Conservation (phyloP, 805 yeast genomes). For the Ogataea nitratoaversa region DNA sequence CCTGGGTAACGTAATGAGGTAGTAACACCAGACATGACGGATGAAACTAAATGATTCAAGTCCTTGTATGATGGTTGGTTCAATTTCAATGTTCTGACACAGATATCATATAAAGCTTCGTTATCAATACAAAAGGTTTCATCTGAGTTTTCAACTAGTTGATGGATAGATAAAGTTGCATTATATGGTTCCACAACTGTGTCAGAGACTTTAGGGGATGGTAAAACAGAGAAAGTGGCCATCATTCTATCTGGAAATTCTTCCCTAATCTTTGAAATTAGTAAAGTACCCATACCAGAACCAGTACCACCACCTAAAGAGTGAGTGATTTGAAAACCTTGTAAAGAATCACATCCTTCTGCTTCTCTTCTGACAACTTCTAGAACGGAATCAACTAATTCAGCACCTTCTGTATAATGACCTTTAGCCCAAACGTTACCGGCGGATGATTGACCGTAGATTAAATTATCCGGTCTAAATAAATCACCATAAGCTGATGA, state of each 20-base stretch:
- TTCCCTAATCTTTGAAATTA: slow-evolving; percentile 81
- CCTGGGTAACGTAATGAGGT: slow-evolving; percentile 94
- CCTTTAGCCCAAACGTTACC: slow-evolving; percentile 98
- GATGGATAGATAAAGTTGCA: slow-evolving; percentile 87
- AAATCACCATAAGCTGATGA: slow-evolving; percentile 77
- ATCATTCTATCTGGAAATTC: slow-evolving; percentile 95
- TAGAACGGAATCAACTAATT: slow-evolving; percentile 82
- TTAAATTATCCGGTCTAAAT: slow-evolving; percentile 89
- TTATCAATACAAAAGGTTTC: slow-evolving; percentile 95
- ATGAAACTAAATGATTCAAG: slow-evolving; percentile 76
- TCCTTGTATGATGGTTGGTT: slow-evolving; percentile 75
- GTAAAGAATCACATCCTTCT: slow-evolving; percentile 86
- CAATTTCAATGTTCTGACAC: slow-evolving; percentile 80
- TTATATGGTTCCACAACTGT: slow-evolving; percentile 95
- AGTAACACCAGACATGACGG: slow-evolving; percentile 94
- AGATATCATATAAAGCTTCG: slow-evolving; percentile 87
- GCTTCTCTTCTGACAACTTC: slow-evolving; percentile 92
- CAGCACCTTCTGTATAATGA: slow-evolving; percentile 95
- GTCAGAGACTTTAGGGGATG: slow-evolving; percentile 86
- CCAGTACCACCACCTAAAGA: slow-evolving; percentile 93
- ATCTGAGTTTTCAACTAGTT: slow-evolving; percentile 84
- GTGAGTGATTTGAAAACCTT: slow-evolving; percentile 89
- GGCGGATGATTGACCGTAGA: slow-evolving; percentile 87
- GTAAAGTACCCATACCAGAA: slow-evolving; percentile 91
- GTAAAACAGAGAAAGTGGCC: slow-evolving; percentile 92